phyloP scores from a whole-genome alignment of 306 rosid genomes.

The Macrotyloma uniflorum region DNA sequence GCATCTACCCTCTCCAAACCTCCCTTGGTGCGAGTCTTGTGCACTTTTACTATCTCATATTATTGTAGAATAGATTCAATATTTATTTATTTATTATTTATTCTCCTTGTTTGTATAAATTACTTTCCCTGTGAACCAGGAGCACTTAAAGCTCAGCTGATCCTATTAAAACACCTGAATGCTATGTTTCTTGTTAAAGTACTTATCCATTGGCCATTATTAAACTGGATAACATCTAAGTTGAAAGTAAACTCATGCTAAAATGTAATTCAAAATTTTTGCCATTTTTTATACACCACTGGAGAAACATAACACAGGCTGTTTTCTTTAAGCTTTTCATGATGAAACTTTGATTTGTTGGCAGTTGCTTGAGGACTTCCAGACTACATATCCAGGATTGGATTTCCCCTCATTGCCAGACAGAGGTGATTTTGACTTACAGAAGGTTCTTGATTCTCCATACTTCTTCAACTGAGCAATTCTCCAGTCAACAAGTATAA shows the following conservation, averaged over 20 bases:
- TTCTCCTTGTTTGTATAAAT: background rate
- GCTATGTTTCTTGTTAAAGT: background rate
- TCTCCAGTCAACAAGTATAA: background rate
- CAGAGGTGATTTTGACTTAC: slow-evolving; percentile 78
- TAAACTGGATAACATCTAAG: slow-evolving; percentile 1
- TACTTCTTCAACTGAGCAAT: slow-evolving; percentile 76
- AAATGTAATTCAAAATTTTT: slow-evolving; percentile 11
- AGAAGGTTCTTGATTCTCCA: slow-evolving; percentile 71
- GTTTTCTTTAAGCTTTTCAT: slow-evolving; percentile 25
- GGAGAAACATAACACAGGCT: background rate
- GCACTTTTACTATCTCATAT: background rate
- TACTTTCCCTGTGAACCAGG: background rate
- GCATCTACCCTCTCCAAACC: background rate
- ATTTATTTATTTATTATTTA: background rate
- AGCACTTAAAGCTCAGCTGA: background rate
- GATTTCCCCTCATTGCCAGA: slow-evolving; percentile 69
- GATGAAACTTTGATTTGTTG: slow-evolving; percentile 31
- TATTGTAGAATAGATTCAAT: background rate
- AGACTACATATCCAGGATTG: slow-evolving; percentile 68
- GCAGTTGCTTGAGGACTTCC: slow-evolving; percentile 75
- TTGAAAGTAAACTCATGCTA: background rate
- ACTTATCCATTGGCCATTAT: background rate
- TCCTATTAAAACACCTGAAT: too few species aligned
- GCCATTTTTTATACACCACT: background rate
- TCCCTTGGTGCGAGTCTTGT: background rate